Conservation (phyloP, 306 rosid genomes). For the Pterocarpus macrocarpus region DNA sequence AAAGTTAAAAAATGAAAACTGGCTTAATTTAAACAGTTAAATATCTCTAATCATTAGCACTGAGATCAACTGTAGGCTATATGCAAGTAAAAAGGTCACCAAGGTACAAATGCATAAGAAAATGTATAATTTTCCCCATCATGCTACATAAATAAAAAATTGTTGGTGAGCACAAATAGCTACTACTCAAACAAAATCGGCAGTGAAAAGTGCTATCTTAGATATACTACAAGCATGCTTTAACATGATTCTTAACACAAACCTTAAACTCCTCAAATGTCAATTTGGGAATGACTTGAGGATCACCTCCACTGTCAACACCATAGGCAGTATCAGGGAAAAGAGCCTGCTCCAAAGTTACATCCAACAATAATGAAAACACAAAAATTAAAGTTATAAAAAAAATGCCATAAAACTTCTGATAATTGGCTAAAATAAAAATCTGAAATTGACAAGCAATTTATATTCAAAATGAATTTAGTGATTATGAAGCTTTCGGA, state of each 20-base stretch:
- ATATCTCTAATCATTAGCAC: slow-evolving; percentile 7
- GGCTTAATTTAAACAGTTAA: neutral
- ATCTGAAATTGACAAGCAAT: slow-evolving; percentile 32
- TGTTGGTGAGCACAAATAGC: neutral
- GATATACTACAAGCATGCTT: neutral
- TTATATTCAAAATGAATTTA: slow-evolving; percentile 30
- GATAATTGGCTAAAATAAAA: slow-evolving; percentile 22
- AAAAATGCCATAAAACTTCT: slow-evolving; percentile 11
- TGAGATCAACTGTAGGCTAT: slow-evolving; percentile 23
- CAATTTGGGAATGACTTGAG: slow-evolving; percentile 87
- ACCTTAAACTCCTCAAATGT: slow-evolving; percentile 94
- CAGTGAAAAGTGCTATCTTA: neutral
- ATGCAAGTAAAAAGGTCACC: slow-evolving; percentile 24
- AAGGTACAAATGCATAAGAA: slow-evolving; percentile 9
- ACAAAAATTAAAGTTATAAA: slow-evolving; percentile 20
- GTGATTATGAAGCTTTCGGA: slow-evolving; percentile 32
- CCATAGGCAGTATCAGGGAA: slow-evolving; percentile 95
- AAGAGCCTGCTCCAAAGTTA: slow-evolving; percentile 74
- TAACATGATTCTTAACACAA: slow-evolving; percentile 42
- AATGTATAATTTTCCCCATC: slow-evolving; percentile 1
- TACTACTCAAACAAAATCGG: slow-evolving; percentile 4
- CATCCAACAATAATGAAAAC: slow-evolving; percentile 40
- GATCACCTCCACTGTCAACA: slow-evolving; percentile 99
- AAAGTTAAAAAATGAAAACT: slow-evolving; percentile 41
- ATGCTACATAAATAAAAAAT: slow-evolving; percentile 33